phyloP scores from a whole-genome alignment of 2,329 filamentous ascomycete genomes.

The Talaromyces sp. region DNA sequence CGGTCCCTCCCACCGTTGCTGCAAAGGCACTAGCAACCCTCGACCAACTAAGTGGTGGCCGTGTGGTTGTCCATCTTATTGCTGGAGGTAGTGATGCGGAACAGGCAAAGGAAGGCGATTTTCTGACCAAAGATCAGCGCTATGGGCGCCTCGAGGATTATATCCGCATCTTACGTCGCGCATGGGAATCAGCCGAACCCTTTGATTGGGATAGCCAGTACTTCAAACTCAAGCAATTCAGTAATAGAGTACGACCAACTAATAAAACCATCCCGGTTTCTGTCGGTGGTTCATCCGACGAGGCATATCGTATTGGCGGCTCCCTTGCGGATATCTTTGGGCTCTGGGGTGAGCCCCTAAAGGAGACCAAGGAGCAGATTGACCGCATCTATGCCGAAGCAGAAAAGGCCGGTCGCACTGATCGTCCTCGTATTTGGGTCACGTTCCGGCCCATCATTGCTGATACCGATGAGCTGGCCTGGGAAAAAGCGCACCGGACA shows the following conservation, averaged over 20 bases:
- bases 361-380: constrained; percentile 60
- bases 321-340: constrained; percentile 58
- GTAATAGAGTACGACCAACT: constrained; percentile 50
- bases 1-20: constrained; percentile 57
- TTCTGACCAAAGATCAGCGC: constrained; percentile 53
- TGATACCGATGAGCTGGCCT: constrained; percentile 58
- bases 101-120: constrained; percentile 58
- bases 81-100: constrained; percentile 58
- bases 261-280: constrained; percentile 54
- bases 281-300: constrained; percentile 55
- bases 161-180: constrained; percentile 55
- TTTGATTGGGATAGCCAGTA: constrained; percentile 60
- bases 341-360: constrained; percentile 59
- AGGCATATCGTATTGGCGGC: constrained; percentile 57
- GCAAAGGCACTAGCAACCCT: constrained; percentile 59
- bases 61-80: constrained; percentile 59
- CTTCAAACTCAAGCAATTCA: constrained; percentile 56
- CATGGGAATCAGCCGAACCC: constrained; percentile 53
- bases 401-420: constrained; percentile 51
- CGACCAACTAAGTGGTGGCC: constrained; percentile 54
- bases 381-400: constrained; percentile 56
- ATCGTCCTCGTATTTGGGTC: constrained; percentile 58
- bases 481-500: constrained; percentile 55
- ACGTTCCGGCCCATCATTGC: constrained; percentile 59
- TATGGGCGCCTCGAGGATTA: constrained; percentile 58